Base-by-base conservation (phyloP, 140 eudicot species). In the Stevia rebaudiana region DNA sequence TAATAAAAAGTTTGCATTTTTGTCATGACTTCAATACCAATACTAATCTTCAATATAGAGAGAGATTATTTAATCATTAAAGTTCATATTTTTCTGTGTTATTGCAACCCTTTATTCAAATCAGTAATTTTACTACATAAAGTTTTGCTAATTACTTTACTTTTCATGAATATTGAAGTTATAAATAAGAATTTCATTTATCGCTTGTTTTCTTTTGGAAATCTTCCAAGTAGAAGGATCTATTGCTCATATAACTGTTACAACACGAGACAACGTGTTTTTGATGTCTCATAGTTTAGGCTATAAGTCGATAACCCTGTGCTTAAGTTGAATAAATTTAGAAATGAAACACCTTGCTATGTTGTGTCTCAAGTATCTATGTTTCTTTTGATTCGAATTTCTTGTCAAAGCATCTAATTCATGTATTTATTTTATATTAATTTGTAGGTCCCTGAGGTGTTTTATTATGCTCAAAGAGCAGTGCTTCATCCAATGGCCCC, bases 401-500 rank as follows among this genome's bases (percentile, higher is more conserved):
- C 23, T 69, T 44, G 60, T 44, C 13, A 21, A 31, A 2, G 10
- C 1, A n/a, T 58, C 18, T 44, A 44, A 18, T 31, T 58, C 59
- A 24, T 30, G n/a, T n/a, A n/a, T n/a, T 62, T 55, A 50, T 42
- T 70, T 53, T 36, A n/a, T 42, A 19, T 56, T 74, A 24, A 59
- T 67, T 37, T 72, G 46, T 69, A 91, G 98, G 82, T 91, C 24
- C 95, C 95, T 40, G 98, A 91, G 76, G 98, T 91, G 39, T 91
- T 91, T 65, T 91, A 91, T 69, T 84, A 87, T 73, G 96, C 98
- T 49, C 98, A 91, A 73, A 91, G 85, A 65, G 96, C 96, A 35
- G 98, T 91, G 4, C 95, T 91, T 79, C 96, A 87, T 80, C 98
- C 98, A 48, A 91, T 92, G 13, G 95, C 96, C 37, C 98, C 98